These are phyloP conservation scores for Paecilomyces formosus DNA, from an alignment of 2,329 filamentous ascomycete genomes.

Conservation along the genomic window DNA sequence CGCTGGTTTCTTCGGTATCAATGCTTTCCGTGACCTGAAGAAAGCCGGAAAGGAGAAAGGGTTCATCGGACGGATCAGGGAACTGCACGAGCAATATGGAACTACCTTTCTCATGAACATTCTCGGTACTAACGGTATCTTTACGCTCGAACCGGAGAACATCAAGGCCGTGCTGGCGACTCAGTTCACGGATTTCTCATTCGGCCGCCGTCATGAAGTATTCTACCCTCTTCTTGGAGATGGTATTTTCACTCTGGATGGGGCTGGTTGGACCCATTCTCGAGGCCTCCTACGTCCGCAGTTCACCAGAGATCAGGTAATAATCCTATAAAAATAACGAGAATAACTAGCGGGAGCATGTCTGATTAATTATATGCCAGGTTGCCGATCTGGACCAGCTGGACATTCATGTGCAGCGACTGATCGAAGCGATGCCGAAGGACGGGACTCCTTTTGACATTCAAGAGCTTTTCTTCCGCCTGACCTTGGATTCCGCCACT, in stretches of 20 bases:
- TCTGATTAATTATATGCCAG: conserved; percentile 24
- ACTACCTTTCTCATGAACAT: not conserved
- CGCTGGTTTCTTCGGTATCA: not conserved
- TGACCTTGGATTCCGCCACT: conserved; percentile 62
- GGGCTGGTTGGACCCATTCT: conserved; percentile 41
- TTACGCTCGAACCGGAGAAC: not conserved
- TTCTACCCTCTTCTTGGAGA: conserved; percentile 36
- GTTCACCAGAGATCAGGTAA: conserved; percentile 34
- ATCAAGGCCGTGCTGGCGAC: not conserved
- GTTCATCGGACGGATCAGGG: not conserved
- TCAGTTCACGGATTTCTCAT: conserved; percentile 7
- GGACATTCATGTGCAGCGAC: conserved; percentile 50
- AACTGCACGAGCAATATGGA: not conserved
- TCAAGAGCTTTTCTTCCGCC: conserved; percentile 55
- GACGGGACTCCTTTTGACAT: conserved; percentile 53
- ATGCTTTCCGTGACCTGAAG: not conserved
- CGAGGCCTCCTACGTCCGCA: conserved; percentile 41
- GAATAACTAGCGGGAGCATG: not conserved
- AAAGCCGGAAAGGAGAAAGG: not conserved
- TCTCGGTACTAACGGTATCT: not conserved
- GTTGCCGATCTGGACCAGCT: conserved; percentile 50
- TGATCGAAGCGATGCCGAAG: conserved; percentile 52
- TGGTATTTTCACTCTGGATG: conserved; percentile 46
- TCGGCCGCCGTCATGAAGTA: conserved; percentile 13
- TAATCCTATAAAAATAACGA: not conserved